phyloP scores from a whole-genome alignment of 108 stramenopile species.

The Parmales sp. region DNA sequence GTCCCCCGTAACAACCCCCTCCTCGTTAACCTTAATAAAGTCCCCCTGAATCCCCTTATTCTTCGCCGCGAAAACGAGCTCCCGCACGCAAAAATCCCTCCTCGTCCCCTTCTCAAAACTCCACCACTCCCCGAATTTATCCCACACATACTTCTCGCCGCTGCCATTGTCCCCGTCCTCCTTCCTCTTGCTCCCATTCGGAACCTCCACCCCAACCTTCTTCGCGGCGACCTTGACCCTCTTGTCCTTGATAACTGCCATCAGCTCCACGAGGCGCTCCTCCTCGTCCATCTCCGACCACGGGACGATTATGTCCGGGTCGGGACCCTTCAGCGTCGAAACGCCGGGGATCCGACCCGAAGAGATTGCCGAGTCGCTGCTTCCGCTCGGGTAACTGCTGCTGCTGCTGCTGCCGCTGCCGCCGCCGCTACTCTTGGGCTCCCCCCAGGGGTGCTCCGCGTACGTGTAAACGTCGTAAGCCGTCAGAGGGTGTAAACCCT shows the following conservation, averaged over 20 bases:
- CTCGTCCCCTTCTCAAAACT: neutral
- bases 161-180: neutral
- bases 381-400: neutral
- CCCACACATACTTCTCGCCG: too few species aligned
- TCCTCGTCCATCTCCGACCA: slow-evolving; percentile 6
- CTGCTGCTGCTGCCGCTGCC: neutral
- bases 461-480: neutral
- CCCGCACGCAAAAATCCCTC: neutral
- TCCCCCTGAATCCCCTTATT: neutral
- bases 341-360: too few species aligned
- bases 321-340: neutral
- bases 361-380: neutral
- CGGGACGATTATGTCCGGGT: neutral
- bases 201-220: neutral
- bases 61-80: slow-evolving; percentile 1
- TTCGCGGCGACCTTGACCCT: slow-evolving; percentile 5
- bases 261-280: neutral
- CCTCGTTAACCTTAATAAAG: neutral
- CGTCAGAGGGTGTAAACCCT: neutral
- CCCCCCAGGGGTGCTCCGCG: neutral
- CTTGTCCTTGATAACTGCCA: slow-evolving; percentile 9
- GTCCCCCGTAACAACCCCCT: neutral
- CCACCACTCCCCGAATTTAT: neutral
- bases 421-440: neutral
- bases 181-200: neutral